Percentiles rank a stretch among this genome's conserved stretches.
Conservation (phyloP, 1,139 yeast genomes). For the Scheffersomyces insectosa region DNA sequence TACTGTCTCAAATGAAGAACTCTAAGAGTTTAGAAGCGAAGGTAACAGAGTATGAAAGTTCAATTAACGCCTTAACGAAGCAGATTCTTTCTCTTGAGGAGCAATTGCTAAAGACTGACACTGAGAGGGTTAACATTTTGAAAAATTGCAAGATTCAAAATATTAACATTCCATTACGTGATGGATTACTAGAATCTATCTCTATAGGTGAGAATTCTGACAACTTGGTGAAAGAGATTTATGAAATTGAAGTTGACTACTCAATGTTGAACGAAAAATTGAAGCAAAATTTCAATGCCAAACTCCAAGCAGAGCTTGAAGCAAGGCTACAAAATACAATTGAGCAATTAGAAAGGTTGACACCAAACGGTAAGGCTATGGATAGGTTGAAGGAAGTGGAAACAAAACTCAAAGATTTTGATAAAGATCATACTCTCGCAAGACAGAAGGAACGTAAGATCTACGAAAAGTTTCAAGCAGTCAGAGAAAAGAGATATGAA, state of each 20-base stretch:
- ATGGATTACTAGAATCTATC: conserved; percentile 56
- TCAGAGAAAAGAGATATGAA: conserved; percentile 61
- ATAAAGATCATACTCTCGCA: conserved; percentile 63
- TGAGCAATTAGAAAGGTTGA: conserved; percentile 57
- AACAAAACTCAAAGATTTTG: conserved; percentile 57
- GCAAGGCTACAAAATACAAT: conserved; percentile 30
- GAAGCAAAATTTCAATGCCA: conserved; percentile 32
- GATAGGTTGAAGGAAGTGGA: conserved; percentile 77
- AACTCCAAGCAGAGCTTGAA: conserved; percentile 52
- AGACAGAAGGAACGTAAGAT: conserved; percentile 62
- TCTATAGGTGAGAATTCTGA: conserved; percentile 45
- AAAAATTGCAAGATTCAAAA: conserved; percentile 78
- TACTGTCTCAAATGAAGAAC: conserved; percentile 28
- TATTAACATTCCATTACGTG: conserved; percentile 60
- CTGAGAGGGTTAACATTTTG: conserved; percentile 61
- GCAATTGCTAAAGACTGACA: conserved; percentile 52
- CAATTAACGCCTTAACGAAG: conserved; percentile 29
- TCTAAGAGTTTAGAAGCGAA: conserved; percentile 29
- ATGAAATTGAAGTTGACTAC: conserved; percentile 60
- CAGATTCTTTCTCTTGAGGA: conserved; percentile 49
- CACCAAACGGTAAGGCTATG: conserved; percentile 80
- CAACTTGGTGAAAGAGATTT: conserved; percentile 40
- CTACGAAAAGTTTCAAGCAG: conserved; percentile 55
- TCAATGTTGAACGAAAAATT: conserved; percentile 46
- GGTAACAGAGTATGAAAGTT: conserved; percentile 37